Evolutionary conservation across 768 basidiomycete species (phyloP), one percentile per base, ranked within the genome.

Genomic region (Obba rivulosa): DNA sequence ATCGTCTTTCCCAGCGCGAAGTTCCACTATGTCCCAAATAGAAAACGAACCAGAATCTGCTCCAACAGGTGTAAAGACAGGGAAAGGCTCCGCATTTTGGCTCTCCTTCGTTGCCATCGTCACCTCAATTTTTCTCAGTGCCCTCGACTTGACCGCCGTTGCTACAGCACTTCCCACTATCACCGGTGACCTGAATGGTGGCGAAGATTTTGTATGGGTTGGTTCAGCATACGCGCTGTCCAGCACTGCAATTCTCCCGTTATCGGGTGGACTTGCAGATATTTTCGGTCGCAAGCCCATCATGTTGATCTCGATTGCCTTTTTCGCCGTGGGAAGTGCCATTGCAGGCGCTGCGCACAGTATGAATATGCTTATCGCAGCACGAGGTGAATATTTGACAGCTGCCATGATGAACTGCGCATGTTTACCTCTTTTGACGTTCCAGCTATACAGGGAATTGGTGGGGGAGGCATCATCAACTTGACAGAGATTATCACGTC

Each of bases 81-180:
- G 8, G 41, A 54, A 50, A 31, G 47, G 53, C 17, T 48, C 52
- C 14, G 41, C 49, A 2, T 60, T 60, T 46, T 57, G 56, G 59
- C 45, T 60, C 34, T 51, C 54, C 22, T 54, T 55, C 34, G n/a
- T 52, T 35, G 51, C 59, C 14, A 24, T 60, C 36, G 24, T 62
- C 39, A 44, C 50, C 20, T 49, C 52, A 14, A 52, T 45, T 1
- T 55, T 58, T 23, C 56, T 59, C 49, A 68, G 62, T 25, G 56
- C 56, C 2, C 52, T 52, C 20, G 51, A 52, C 37, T 16, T 52
- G 21, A 64, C 61, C 7, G 62, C 66, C 31, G 64, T 73, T 16
- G 60, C 68, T 5, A 75, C 69, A 1, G 73, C 72, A 3, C 64
- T 73, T 1, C 74, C 74, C 0, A 70, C 70, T 7, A 76, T 76